Evolutionary conservation across 441 rosid genomes (phyloP).

Genomic region (Capsella rubella): DNA sequence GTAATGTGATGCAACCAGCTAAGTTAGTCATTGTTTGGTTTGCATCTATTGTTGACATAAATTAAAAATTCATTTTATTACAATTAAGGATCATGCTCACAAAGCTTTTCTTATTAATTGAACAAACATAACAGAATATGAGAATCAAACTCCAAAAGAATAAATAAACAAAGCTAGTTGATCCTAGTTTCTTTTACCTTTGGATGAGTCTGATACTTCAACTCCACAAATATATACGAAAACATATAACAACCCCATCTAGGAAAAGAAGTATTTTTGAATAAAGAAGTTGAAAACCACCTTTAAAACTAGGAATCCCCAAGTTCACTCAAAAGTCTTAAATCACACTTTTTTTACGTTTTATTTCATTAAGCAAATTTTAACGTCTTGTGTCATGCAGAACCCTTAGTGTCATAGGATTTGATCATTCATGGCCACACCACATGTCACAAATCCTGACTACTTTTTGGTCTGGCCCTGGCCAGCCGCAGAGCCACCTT

Average conservation of each 20-base stretch:
- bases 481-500: constrained; percentile 39
- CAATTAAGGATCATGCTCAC: constrained; percentile 16
- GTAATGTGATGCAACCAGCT: constrained; percentile 32
- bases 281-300: constrained; percentile 9
- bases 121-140: constrained; percentile 23
- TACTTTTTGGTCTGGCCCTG: constrained; percentile 45
- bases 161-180: constrained; percentile 21
- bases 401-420: constrained; percentile 4
- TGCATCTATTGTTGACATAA: constrained; percentile 19
- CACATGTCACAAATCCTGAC: constrained; percentile 24
- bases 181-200: constrained; percentile 25
- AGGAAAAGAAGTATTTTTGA: not conserved
- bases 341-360: constrained; percentile 12
- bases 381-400: constrained; percentile 15
- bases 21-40: constrained; percentile 1
- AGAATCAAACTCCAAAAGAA: constrained; percentile 22
- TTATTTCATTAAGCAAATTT: constrained; percentile 5
- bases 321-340: constrained; percentile 15
- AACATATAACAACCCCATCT: constrained; percentile 16
- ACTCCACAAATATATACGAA: not conserved
- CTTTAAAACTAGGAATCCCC: constrained; percentile 19
- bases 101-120: constrained; percentile 20
- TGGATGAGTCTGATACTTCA: constrained; percentile 19
- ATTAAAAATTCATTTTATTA: constrained; percentile 18
- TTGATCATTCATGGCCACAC: constrained; percentile 30